phyloP scores from a whole-genome alignment of 305 asterid genomes.

The Petunia hybrid region DNA sequence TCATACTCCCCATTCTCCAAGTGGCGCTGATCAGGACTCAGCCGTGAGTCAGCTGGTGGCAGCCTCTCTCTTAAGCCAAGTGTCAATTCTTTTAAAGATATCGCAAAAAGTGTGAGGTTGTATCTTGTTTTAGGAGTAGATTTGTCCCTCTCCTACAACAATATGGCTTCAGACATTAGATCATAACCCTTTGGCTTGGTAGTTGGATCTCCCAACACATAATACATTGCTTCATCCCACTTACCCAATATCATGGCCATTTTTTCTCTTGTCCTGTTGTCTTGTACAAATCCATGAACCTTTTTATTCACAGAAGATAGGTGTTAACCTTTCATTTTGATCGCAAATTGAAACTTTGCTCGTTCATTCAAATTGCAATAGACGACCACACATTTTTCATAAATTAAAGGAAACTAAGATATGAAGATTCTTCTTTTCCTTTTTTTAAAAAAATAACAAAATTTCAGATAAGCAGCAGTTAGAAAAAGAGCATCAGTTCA shows the following conservation, averaged over 20 bases:
- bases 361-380: conserved; percentile 9
- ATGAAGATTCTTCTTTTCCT: no score
- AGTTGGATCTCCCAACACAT: conserved; percentile 91
- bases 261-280: conserved; percentile 93
- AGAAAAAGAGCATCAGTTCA: no score
- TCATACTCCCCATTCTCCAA: conserved; percentile 97
- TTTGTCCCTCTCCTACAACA: conserved; percentile 95
- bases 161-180: conserved; percentile 92
- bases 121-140: conserved; percentile 83
- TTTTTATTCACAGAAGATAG: conserved; percentile 36
- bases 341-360: conserved; percentile 3
- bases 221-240: conserved; percentile 98
- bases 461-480: no score
- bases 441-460: no score
- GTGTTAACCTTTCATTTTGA: not conserved
- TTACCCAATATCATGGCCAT: conserved; percentile 91
- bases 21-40: conserved; percentile 96
- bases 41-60: conserved; percentile 93
- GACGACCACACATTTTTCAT: not conserved
- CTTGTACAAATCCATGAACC: conserved; percentile 99
- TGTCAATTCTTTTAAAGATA: conserved; percentile 89
- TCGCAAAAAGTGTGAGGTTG: conserved; percentile 91
- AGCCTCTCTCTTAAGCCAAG: conserved; percentile 73
- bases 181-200: conserved; percentile 93
- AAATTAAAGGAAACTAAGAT: not conserved